A percentile compares a stretch with the other conserved stretches of the same genome.
These are phyloP conservation scores for Pseudisothecium myosuroides DNA, from an alignment of 225 moss, liverwort and hornwort genomes.

Conservation along the genomic window DNA sequence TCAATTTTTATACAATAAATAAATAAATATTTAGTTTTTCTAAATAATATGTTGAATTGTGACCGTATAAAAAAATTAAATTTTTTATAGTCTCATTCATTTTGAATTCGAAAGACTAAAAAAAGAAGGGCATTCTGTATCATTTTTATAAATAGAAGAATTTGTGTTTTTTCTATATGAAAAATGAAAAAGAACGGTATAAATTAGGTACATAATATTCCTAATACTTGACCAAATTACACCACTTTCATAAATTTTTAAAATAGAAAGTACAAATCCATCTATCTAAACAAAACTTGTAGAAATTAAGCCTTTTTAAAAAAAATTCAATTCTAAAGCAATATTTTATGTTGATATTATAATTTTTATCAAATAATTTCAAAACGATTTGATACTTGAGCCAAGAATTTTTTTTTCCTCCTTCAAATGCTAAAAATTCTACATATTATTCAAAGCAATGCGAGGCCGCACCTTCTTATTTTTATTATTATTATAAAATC, in stretches of 20 bases:
- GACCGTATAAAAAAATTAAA: not conserved
- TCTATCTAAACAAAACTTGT: too few species aligned
- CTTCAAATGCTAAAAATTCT: not conserved
- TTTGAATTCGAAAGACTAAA: not conserved
- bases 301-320: not conserved
- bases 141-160: not conserved
- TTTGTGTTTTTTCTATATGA: not conserved
- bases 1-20: not conserved
- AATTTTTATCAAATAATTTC: too few species aligned
- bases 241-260: not conserved
- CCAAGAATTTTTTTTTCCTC: not conserved
- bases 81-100: not conserved
- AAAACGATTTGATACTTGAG: not conserved
- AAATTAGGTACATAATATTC: too few species aligned
- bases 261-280: not conserved
- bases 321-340: too few species aligned
- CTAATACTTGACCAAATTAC: not conserved
- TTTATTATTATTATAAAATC: not conserved
- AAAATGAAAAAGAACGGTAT: too few species aligned
- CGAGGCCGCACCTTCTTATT: fast-evolving
- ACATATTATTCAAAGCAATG: not conserved
- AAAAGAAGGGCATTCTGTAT: fast-evolving
- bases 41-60: not conserved
- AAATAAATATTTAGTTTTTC: too few species aligned
- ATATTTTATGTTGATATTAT: too few species aligned